Evolutionary conservation across 352 stramenopile species (phyloP), one percentile per base, ranked within the genome.

Genomic region (Lagenidium giganteum): DNA sequence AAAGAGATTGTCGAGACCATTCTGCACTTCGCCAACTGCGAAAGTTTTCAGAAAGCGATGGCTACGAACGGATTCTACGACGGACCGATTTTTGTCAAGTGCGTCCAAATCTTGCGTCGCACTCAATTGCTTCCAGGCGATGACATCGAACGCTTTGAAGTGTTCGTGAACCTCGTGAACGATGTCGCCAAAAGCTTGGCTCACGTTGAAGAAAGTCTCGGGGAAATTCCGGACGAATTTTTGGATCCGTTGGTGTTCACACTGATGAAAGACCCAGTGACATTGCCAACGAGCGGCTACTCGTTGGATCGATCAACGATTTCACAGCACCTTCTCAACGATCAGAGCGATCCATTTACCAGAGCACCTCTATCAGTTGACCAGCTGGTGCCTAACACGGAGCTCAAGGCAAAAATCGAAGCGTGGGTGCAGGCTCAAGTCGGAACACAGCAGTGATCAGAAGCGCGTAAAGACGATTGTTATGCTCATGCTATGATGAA

Each of bases 271-370:
- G 95, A 98, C 71, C 96, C 96, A 8, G 94, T 98, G 17, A 44
- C 83, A 18, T 65, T 99, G 7, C 95, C 95, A 3, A 68, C 63
- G 20, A 98, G 90, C 47, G 81, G 81, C 8, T 82, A 94, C 51
- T 69, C 87, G 45, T 94, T 98, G 53, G 95, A 98, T 54, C 74
- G 93, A 20, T 73, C 84, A 12, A 97, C 89, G 8, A 99, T 99
- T 56, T 87, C 83, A 37, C 96, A 98, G 60, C 94, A 98, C 68
- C 65, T 98, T 45, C 61, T 98, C 40, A 98, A 98, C 70, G 87
- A 98, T 61, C 81, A 89, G 18, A 97, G 76, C 34, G 96, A 99
- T 69, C 96, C 96, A 22, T 99, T 99, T 71, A 98, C 95, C 51
- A 87, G 95, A 16, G 80, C 95, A 30, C 73, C 83, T 18, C 70